Evolutionary conservation across 768 basidiomycete species (phyloP).

Genomic region (Lactifluus volemus): DNA sequence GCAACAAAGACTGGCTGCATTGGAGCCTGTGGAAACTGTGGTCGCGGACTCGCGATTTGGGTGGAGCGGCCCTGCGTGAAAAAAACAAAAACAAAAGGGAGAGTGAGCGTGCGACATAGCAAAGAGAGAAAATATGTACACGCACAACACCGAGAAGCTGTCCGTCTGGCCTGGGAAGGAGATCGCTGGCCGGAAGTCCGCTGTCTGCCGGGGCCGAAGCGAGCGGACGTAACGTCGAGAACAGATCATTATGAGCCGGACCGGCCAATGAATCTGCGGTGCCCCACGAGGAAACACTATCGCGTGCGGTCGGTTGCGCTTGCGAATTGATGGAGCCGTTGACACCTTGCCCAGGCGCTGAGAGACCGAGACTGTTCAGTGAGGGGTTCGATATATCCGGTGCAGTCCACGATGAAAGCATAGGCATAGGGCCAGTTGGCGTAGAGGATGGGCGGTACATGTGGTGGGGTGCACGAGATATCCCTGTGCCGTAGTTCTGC

Average conservation of each 20-base stretch:
- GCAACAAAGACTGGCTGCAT: not conserved
- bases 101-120: not conserved
- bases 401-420: conserved; percentile 5
- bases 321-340: not conserved
- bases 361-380: conserved; percentile 16
- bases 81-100: too few relatives aligned
- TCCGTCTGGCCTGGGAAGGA: conserved; percentile 2
- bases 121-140: not conserved
- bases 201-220: conserved; percentile 1
- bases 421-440: conserved; percentile 2
- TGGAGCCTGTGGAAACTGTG: not conserved
- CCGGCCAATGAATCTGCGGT: not conserved
- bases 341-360: not conserved
- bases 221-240: conserved; percentile 4
- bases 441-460: conserved; percentile 11
- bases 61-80: not conserved
- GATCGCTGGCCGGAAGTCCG: not conserved
- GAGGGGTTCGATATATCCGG: conserved; percentile 10
- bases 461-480: not conserved
- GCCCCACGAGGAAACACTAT: conserved; percentile 14
- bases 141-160: conserved; percentile 17
- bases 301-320: not conserved
- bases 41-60: conserved; percentile 10
- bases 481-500: not conserved
- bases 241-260: not conserved